phyloP scores from a whole-genome alignment of 2,329 filamentous ascomycete species.

The Lecanicillium sp. region DNA sequence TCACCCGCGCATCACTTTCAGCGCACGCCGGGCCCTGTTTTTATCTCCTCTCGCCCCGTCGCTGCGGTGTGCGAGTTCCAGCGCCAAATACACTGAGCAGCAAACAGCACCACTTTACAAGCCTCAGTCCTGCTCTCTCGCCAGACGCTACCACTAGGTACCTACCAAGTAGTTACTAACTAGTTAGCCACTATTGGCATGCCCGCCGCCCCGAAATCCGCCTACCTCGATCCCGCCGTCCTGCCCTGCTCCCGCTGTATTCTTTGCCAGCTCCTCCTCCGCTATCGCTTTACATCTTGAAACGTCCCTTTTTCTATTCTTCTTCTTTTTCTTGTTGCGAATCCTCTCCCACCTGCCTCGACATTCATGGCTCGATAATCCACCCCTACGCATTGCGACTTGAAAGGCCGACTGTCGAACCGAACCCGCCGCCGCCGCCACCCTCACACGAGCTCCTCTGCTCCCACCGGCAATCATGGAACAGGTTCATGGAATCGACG shows the following conservation, averaged over 20 bases:
- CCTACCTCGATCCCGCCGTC: not conserved
- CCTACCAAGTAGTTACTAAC: too few relatives aligned
- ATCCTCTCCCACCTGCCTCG: too few relatives aligned
- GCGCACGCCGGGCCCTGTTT: too few relatives aligned
- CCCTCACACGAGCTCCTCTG: not conserved
- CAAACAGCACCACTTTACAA: not conserved
- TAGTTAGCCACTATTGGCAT: not conserved
- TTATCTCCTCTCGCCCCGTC: too few relatives aligned
- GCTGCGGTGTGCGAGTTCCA: too few relatives aligned
- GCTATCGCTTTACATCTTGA: slow-evolving; percentile 1
- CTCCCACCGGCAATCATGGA: slow-evolving; percentile 55
- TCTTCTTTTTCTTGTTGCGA: too few relatives aligned
- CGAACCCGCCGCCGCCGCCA: not conserved
- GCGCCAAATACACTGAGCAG: too few relatives aligned
- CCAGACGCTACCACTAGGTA: too few relatives aligned
- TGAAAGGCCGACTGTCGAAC: not conserved
- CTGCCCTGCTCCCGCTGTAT: too few relatives aligned
- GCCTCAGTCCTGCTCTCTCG: not conserved
- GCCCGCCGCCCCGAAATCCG: not conserved
- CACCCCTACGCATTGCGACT: not conserved
- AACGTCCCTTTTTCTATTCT: slow-evolving; percentile 5
- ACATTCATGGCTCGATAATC: slow-evolving; percentile 11
- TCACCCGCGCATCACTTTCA: too few relatives aligned
- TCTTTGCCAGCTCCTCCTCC: slow-evolving; percentile 2
- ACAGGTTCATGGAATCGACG: slow-evolving; percentile 74